Evolutionary conservation across 306 rosid genomes (phyloP).

Genomic region (Prunus kanzakura): DNA sequence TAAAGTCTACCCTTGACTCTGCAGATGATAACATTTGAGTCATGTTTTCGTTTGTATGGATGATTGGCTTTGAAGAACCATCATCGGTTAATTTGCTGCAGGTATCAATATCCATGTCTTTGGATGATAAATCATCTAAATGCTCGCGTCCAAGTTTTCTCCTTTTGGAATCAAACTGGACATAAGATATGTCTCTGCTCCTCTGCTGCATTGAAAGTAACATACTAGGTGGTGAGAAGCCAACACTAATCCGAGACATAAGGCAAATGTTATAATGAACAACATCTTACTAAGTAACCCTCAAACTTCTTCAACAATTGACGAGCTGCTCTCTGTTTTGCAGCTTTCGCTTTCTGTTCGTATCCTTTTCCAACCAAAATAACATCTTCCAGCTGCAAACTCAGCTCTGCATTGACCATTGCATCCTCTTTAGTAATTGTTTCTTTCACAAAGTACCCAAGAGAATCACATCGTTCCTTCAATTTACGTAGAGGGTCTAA

Average conservation of each 20-base stretch:
- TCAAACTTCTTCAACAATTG: constrained; percentile 59
- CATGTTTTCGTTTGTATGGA: constrained; percentile 29
- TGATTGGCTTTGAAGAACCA: constrained; percentile 13
- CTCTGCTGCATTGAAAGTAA: constrained; percentile 35
- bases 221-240: background rate
- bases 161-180: constrained; percentile 43
- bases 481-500: constrained; percentile 63
- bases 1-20: constrained; percentile 14
- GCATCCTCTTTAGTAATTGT: constrained; percentile 47
- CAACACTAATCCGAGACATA: too few species aligned
- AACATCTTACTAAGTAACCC: constrained; percentile 35
- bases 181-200: constrained; percentile 40
- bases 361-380: constrained; percentile 49
- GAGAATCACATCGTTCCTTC: constrained; percentile 61
- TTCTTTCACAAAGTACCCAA: constrained; percentile 70
- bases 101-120: constrained; percentile 17
- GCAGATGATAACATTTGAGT: constrained; percentile 17
- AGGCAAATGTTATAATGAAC: too few species aligned
- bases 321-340: constrained; percentile 76
- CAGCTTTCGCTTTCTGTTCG: constrained; percentile 50
- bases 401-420: constrained; percentile 48
- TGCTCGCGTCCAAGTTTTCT: constrained; percentile 40
- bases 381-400: constrained; percentile 59
- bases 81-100: constrained; percentile 16
- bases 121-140: constrained; percentile 13